Conservation (phyloP, 352 stramenopile genomes). For the Pythium aristosporum region DNA sequence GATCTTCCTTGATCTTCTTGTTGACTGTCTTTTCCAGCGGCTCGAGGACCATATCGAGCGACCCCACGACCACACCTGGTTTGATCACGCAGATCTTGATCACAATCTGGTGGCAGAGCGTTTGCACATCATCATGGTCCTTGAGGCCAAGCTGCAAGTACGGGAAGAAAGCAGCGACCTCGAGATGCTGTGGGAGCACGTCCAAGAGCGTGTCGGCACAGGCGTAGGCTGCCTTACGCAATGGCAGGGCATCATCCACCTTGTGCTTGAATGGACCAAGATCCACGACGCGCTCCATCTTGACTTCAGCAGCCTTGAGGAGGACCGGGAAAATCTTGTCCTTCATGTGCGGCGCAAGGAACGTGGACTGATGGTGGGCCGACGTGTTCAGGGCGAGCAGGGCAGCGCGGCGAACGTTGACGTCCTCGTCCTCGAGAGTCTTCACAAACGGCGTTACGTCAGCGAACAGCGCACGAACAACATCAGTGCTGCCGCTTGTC, state of each 20-base stretch:
- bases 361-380: constrained; percentile 92
- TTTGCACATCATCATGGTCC: constrained; percentile 96
- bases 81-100: constrained; percentile 91
- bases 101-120: constrained; percentile 97
- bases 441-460: constrained; percentile 90
- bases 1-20: constrained; percentile 94
- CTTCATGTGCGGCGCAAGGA: constrained; percentile 73
- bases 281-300: constrained; percentile 96
- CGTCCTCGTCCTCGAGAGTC: constrained; percentile 94
- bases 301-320: constrained; percentile 90
- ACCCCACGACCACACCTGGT: constrained; percentile 77
- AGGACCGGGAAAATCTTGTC: constrained; percentile 91
- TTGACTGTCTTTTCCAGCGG: constrained; percentile 95
- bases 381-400: constrained; percentile 96
- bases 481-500: constrained; percentile 32
- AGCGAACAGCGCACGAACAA: constrained; percentile 50
- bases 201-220: constrained; percentile 96
- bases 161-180: constrained; percentile 92
- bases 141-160: constrained; percentile 90
- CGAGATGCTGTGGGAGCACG: constrained; percentile 89
- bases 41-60: constrained; percentile 89
- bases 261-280: constrained; percentile 99
- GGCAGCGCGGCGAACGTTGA: constrained; percentile 93
- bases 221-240: constrained; percentile 91
- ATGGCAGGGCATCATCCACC: constrained; percentile 87